Evolutionary conservation across 768 basidiomycete genomes (phyloP), one percentile per base, ranked within the genome.

Genomic region (Amanita pallidorosea): DNA sequence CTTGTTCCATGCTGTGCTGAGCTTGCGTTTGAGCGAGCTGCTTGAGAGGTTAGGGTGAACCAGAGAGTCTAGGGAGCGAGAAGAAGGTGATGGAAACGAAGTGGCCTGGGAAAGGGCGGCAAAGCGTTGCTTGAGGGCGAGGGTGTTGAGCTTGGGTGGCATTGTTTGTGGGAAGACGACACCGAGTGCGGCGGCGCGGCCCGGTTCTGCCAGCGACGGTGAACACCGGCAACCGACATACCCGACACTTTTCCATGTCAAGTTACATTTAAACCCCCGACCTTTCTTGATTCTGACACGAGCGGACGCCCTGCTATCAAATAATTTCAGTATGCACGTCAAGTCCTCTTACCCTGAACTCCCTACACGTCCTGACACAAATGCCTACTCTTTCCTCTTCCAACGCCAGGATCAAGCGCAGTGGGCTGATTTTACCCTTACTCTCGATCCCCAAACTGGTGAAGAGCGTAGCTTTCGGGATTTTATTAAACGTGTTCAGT

Each of bases 71-170:
- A 40, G 35, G 54, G 34, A 55, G 27, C 37, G 47, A 8, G 49
- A 49, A 17, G 62, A 53, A 4, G 69, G 63, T 7, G 72, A 61
- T 0, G 77, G 73, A n/a, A 73, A 70, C 1, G 79, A 79, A 5
- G 70, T 59, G 5, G 79, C 71, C 2, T 76, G 63, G 8, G 81
- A 77, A 25, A 87, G 31, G 72, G 82, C 77, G 15, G 81, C 76
- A 6, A 87, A 73, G 53, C 79, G 67, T 59, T 87, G 83, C 65
- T 83, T 86, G 53, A 87, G 71, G 45, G 65, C 79, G 18, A 76
- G 31, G 31, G 31, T 61, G 25, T 66, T 55, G 42, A 64, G 64
- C 41, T 42, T 50, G 22, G 40, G 49, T 12, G 49, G 40, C 49
- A 42, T 49, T 33, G 35, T 25, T 20, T 27, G 47, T 49, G 47